Percentiles rank a stretch among this genome's conserved stretches.
Conservation (phyloP, 179 eudicot genomes). For the Drosera spatulata region DNA sequence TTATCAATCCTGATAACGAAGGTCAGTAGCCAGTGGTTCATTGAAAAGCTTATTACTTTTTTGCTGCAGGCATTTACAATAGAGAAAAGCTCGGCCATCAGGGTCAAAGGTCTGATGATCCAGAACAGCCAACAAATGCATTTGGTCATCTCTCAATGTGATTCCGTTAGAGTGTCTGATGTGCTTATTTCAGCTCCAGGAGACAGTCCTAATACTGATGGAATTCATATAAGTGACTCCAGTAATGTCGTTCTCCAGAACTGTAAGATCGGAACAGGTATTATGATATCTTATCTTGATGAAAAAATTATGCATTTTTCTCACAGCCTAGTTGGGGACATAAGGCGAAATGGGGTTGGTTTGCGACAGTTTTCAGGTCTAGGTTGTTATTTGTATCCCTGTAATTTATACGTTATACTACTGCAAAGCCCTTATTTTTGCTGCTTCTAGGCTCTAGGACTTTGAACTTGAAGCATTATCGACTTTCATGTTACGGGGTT, state of each 20-base stretch:
- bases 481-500: too few species aligned
- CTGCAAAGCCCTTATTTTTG: too few species aligned
- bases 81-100: slow-evolving; percentile 39
- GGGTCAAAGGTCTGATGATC: slow-evolving; percentile 30
- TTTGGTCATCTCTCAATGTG: slow-evolving; percentile 28
- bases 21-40: neutral
- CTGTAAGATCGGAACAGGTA: slow-evolving; percentile 74
- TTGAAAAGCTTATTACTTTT: neutral
- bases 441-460: too few species aligned
- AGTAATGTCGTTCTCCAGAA: slow-evolving; percentile 46
- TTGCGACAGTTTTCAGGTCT: too few species aligned
- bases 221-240: slow-evolving; percentile 55
- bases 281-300: too few species aligned
- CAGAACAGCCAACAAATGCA: slow-evolving; percentile 55
- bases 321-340: too few species aligned
- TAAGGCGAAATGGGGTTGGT: too few species aligned
- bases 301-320: too few species aligned
- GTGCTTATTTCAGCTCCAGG: slow-evolving; percentile 36
- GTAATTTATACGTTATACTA: too few species aligned
- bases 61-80: slow-evolving; percentile 67
- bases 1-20: neutral
- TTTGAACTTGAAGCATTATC: too few species aligned
- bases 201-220: slow-evolving; percentile 52
- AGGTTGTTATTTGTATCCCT: too few species aligned
- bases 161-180: slow-evolving; percentile 32